Base-by-base conservation (phyloP, 2,329 filamentous ascomycete species). In the Xenosphaeropsis pyriputrescens region DNA sequence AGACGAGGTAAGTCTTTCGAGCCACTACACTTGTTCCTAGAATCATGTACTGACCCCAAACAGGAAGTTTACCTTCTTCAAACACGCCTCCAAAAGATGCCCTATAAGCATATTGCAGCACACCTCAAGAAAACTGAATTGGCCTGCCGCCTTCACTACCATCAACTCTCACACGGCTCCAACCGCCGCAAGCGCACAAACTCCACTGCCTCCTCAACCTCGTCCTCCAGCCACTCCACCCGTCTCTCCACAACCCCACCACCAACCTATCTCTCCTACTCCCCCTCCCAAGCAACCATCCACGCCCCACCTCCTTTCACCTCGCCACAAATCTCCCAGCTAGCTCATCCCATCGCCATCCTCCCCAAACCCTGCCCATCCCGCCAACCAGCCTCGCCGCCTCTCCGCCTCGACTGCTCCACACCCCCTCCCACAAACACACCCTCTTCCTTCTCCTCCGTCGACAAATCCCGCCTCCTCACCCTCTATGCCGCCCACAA, bases 111-210 rank as follows among this genome's bases (percentile, higher is more conserved):
- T 56, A 91, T 91, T 54, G 84, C 84, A 41, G 74, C 79, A 41
- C 79, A 88, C 50, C 64, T 91, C 48, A 85, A 86, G 62, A 93
- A 91, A 67, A 91, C 84, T 1, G 84, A 91, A 62, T 67, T 91
- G 42, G 84, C 84, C 35, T 93, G 84, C 62, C 83, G 85, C 45
- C 71, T 93, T 44, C 85, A 91, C 60, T 89, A 85, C 56, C 84
- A 93, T 53, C 84, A 91, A 54, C 70, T 91, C 45, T 85, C 79
- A 45, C 83, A 86, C 55, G 82, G 82, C 41, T 84, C 73, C 63
- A 84, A 82, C 61, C 78, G 82, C 50, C 79, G 82, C 56, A 85
- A 84, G 67, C 74, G 82, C 42, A 79, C 75, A 42, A 71, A 73
- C 18, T 88, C 83, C 13, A 68, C 79, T 42, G 79, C 76, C 2